These are phyloP conservation scores for Metschnikowia lachancei DNA, from an alignment of 805 yeast species.

Conservation along the genomic window DNA sequence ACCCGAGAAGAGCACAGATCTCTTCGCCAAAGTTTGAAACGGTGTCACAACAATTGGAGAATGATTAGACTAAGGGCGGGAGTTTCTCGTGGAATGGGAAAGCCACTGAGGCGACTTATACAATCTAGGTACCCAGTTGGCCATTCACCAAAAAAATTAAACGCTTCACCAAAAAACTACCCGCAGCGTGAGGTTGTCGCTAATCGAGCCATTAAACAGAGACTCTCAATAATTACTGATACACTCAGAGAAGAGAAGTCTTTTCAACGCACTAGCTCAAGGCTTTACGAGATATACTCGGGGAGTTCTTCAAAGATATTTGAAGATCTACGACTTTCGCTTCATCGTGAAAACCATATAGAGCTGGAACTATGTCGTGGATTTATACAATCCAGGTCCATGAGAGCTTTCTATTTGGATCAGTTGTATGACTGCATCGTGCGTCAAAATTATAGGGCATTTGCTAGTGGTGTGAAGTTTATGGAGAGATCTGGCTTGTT, in stretches of 20 bases:
- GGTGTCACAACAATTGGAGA: not conserved
- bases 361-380: conserved; percentile 8
- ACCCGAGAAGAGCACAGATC: not conserved
- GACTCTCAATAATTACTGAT: not conserved
- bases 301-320: not conserved
- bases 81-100: not conserved
- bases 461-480: conserved; percentile 4
- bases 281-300: not conserved
- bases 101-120: no score
- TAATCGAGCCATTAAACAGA: conserved; percentile 1
- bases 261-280: conserved; percentile 1
- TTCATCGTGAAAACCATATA: not conserved
- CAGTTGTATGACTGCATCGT: conserved; percentile 5
- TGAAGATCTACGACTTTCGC: conserved; percentile 7
- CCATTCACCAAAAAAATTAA: not conserved
- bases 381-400: conserved; percentile 7
- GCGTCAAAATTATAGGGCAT: not conserved
- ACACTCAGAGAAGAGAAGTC: conserved; percentile 2
- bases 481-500: conserved; percentile 5
- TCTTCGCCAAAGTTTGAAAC: not conserved
- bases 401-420: conserved; percentile 7
- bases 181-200: not conserved
- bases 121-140: not conserved
- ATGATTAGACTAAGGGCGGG: conserved; percentile 1
- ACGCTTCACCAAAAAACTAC: not conserved